Evolutionary conservation across 495 filamentous ascomycete genomes (phyloP), one percentile per base, ranked within the genome.

Genomic region (Neurospora hispaniola): DNA sequence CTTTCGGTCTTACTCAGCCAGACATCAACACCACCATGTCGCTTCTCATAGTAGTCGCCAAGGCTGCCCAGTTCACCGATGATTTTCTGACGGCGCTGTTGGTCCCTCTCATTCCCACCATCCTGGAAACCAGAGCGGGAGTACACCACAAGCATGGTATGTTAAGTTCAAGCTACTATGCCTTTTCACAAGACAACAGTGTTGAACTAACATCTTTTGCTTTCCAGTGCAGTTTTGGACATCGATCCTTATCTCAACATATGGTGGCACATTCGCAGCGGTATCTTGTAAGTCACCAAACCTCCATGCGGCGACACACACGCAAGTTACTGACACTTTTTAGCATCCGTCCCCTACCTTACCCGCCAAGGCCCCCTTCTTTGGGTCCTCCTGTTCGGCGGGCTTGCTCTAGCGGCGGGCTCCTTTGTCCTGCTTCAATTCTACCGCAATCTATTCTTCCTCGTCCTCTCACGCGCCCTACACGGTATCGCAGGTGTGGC

Each of bases 191-290:
- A 39, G 5, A 39, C 39, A 39, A 39, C 39, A 39, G 5, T 39
- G 39, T 9, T 5, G 0, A 8, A 39, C 39, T 39, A 39, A 39
- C 39, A 8, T 39, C 39, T 27, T 66, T 1, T 5, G 0, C 5
- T 10, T 18, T 68, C 31, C 46, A 79, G 75, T 78, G 11, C 79
- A 79, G 73, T 75, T 80, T 66, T 76, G 78, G 76, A 75, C 72
- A 8, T 77, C 79, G 4, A 73, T 80, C 18, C 73, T 79, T 35
- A 68, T 80, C 38, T 71, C 78, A 14, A 73, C 78, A 7, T 76
- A 79, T 72, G 79, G 78, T 23, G 79, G 78, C 20, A 76, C 78
- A 11, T 74, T 76, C 35, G 78, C 76, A 0, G 78, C 74, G 2
- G 70, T 75, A 31, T 79, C 78, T 46, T 78, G 79, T 80, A 68